A percentile compares a stretch with the other conserved stretches of the same genome.
phyloP scores from a whole-genome alignment of 257 asterid genomes.

The Gynochthodes officinalis region DNA sequence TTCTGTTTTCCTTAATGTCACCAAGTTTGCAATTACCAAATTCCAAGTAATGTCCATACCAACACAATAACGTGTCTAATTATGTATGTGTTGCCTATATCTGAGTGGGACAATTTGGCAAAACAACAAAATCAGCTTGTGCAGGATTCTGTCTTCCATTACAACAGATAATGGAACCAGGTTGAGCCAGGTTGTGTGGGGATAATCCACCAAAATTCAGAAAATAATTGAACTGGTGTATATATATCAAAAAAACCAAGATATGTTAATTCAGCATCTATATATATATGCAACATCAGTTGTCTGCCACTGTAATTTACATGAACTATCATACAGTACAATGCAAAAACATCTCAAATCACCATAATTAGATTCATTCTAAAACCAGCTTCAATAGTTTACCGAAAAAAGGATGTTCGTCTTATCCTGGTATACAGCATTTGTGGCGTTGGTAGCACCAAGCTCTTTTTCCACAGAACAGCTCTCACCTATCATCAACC shows the following conservation, averaged over 20 bases:
- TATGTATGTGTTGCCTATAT: background rate
- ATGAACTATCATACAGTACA: conserved; percentile 2
- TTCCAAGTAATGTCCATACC: background rate
- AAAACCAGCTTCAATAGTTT: conserved; percentile 32
- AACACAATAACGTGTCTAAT: background rate
- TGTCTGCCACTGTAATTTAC: background rate
- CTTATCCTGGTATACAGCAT: conserved; percentile 99
- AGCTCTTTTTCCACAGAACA: conserved; percentile 94
- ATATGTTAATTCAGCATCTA: background rate
- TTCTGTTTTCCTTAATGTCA: background rate
- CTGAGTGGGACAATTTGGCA: background rate
- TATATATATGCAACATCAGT: background rate
- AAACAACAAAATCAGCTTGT: background rate
- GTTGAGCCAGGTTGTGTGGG: background rate
- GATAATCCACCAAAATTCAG: background rate
- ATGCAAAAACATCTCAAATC: background rate
- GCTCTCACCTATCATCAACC: conserved; percentile 81
- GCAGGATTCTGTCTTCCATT: background rate
- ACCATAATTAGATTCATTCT: conserved; percentile 8
- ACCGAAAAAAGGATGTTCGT: conserved; percentile 96
- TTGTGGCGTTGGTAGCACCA: conserved; percentile 59
- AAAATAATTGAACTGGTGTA: background rate
- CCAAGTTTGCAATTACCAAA: background rate
- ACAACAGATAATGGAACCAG: background rate
- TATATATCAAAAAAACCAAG: background rate